Evolutionary conservation across 1,284 basidiomycete genomes (phyloP).

Genomic region (Austroboletus rostrupii): DNA sequence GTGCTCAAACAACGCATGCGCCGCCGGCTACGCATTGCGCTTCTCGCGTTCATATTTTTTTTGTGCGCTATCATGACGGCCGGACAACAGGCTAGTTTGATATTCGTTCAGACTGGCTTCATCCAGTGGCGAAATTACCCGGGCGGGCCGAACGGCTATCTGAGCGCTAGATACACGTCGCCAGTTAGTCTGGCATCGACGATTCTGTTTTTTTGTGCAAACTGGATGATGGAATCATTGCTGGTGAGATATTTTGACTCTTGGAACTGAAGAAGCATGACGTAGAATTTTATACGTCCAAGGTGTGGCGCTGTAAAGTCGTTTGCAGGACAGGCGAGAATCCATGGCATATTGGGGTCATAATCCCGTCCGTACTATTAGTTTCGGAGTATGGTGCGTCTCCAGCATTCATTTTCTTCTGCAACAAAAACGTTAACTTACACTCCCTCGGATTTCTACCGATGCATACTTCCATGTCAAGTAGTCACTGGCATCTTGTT

Average conservation of each 20-base stretch:
- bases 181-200: conserved; percentile 9
- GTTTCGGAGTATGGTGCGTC: conserved; percentile 14
- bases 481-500: conserved; percentile 15
- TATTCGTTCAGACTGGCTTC: conserved; percentile 21
- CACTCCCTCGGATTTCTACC: neutral
- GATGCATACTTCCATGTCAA: neutral
- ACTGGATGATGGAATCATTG: conserved; percentile 25
- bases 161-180: conserved; percentile 2
- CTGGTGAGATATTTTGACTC: conserved; percentile 16
- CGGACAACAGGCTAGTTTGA: conserved; percentile 10
- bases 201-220: conserved; percentile 14
- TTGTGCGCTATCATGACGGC: conserved; percentile 17
- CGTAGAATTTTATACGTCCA: neutral
- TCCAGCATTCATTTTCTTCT: neutral
- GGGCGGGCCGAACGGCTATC: conserved; percentile 21
- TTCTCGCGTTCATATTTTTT: conserved; percentile 17
- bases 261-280: neutral
- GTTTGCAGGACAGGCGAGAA: conserved; percentile 15
- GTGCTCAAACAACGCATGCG: conserved; percentile 15
- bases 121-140: conserved; percentile 13
- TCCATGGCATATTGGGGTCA: conserved; percentile 11
- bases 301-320: conserved; percentile 27
- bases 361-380: conserved; percentile 11
- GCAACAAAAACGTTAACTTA: neutral
- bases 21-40: conserved; percentile 8